Base-by-base conservation (phyloP, 2,329 filamentous ascomycete species). In the Fusarium devonianum region DNA sequence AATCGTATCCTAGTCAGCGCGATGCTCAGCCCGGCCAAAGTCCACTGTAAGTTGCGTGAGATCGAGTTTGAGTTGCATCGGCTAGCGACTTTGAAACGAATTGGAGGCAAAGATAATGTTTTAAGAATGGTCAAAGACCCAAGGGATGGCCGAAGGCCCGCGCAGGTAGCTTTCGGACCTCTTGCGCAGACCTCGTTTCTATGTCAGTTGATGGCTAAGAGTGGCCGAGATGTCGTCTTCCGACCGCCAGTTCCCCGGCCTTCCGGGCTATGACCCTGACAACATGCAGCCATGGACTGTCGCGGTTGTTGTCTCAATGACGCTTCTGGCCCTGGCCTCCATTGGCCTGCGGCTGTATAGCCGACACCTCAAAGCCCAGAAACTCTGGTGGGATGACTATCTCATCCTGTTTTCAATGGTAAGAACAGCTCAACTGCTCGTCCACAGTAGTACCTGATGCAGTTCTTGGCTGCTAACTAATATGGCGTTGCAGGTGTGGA, bases 341-440 rank as follows among this genome's bases (percentile, higher is more conserved):
- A 73, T 78, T 10, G 63, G 28, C n/a, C 61, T 79, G 11, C 70
- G 77, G 3, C 38, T 79, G 5, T 43, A 72, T 19, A 73, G 74
- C 45, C 73, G 77, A 9, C 68, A 69, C 37, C 62, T 77, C 33
- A 75, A 75, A 34, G 71, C 64, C 3, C 75, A 77, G 45, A 61
- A 64, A 49, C 59, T 79, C 5, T 79, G 77, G 77, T 78, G 76
- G 77, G 77, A 80, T 65, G 77, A 80, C 59, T 79, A 71, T 60
- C 69, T 77, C 62, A 76, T 80, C 45, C 47, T 79, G 0, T 78
- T 74, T 39, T 78, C 77, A 1, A 75, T 77, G 76, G 76, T 79
- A 42, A 50, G 54, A n/a, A 4, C 10, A n/a, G 26, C 5, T 10
- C 12, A 14, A 16, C 11, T 17, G 8, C 13, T 5, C 18, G 6